These are phyloP conservation scores for Ophiocordyceps sinensis DNA, from an alignment of 2,329 filamentous ascomycete species.

Conservation along the genomic window DNA sequence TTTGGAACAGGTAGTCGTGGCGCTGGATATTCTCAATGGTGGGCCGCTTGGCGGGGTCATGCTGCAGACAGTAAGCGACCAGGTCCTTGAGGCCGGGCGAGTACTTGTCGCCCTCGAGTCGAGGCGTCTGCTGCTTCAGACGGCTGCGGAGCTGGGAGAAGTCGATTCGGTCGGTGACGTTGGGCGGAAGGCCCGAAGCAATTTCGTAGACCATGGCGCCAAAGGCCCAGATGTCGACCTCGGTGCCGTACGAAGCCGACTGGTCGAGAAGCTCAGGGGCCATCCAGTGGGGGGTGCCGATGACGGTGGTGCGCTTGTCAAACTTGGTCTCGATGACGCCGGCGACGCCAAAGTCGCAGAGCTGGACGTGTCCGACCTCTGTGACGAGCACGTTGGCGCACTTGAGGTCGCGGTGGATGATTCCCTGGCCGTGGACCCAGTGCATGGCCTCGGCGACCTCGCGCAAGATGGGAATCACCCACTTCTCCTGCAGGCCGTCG, in stretches of 20 bases:
- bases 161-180: conserved; percentile 38
- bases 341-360: conserved; percentile 76
- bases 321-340: conserved; percentile 62
- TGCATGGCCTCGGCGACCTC: conserved; percentile 51
- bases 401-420: conserved; percentile 60
- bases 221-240: conserved; percentile 75
- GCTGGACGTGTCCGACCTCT: conserved; percentile 61
- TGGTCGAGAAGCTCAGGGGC: conserved; percentile 62
- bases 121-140: conserved; percentile 47
- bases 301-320: conserved; percentile 66
- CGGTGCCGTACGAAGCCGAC: conserved; percentile 50
- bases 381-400: conserved; percentile 70
- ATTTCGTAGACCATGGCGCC: conserved; percentile 72
- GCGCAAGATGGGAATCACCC: conserved; percentile 52
- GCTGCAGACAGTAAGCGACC: conserved; percentile 58
- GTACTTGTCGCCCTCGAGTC: conserved; percentile 57
- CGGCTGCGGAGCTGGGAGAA: conserved; percentile 38
- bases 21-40: conserved; percentile 54
- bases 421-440: conserved; percentile 54
- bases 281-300: conserved; percentile 80
- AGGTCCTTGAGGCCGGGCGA: conserved; percentile 55
- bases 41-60: conserved; percentile 53
- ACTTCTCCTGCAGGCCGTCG: conserved; percentile 53
- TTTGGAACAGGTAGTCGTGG: conserved; percentile 54
- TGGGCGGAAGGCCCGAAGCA: conserved; percentile 62